These are phyloP conservation scores for Tetrapisispora iriomotensis DNA, from an alignment of 805 yeast species.

Conservation along the genomic window DNA sequence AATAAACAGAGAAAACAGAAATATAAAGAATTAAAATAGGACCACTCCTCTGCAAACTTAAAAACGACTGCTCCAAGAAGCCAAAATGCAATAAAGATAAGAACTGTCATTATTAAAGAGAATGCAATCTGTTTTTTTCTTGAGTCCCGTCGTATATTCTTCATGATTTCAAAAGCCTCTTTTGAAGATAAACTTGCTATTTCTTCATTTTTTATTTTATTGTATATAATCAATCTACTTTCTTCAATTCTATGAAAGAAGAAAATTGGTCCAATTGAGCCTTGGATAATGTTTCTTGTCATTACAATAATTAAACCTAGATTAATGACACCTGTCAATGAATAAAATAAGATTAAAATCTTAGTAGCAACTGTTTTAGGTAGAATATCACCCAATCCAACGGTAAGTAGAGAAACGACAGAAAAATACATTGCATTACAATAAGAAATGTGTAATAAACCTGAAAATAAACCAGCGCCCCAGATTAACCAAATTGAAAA, in stretches of 20 bases:
- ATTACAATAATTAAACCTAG: conserved; percentile 67
- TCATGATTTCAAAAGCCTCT: conserved; percentile 49
- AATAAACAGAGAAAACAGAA: conserved; percentile 66
- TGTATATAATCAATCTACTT: conserved; percentile 31
- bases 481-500: conserved; percentile 60
- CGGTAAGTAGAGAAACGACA: conserved; percentile 62
- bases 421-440: conserved; percentile 68
- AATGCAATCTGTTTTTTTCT: conserved; percentile 30
- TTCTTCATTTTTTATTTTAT: conserved; percentile 6
- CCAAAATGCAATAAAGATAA: conserved; percentile 50
- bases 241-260: conserved; percentile 57
- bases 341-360: conserved; percentile 51
- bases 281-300: conserved; percentile 53
- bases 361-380: conserved; percentile 47
- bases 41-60: conserved; percentile 54
- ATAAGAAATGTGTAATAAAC: conserved; percentile 38
- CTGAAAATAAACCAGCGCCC: conserved; percentile 54
- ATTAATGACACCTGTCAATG: conserved; percentile 59
- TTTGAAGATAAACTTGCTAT: conserved; percentile 29
- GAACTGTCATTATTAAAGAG: conserved; percentile 34
- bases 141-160: conserved; percentile 38
- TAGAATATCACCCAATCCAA: conserved; percentile 70
- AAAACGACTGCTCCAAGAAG: conserved; percentile 64
- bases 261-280: conserved; percentile 52
- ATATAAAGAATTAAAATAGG: conserved; percentile 61